A percentile compares a stretch with the other conserved stretches of the same genome.
Conservation (phyloP, 768 basidiomycete species). For the Kwoniella botswanensis region DNA sequence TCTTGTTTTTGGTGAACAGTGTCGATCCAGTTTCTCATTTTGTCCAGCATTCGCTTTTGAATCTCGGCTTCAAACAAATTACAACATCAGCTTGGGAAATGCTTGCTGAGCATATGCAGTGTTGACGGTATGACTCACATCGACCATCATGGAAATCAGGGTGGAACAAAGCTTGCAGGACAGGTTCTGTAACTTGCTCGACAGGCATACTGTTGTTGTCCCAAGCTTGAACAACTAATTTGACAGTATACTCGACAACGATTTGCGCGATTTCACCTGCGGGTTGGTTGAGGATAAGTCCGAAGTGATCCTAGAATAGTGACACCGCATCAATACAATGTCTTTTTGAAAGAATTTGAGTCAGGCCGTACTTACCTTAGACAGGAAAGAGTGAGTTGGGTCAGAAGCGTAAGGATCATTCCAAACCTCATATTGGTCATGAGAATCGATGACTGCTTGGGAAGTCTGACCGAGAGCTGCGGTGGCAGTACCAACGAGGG, state of each 20-base stretch:
- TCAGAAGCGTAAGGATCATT: constrained; percentile 80
- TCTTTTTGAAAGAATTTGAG: neutral
- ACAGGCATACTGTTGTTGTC: constrained; percentile 64
- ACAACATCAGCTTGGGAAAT: neutral
- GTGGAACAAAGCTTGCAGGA: constrained; percentile 56
- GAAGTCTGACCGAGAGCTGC: constrained; percentile 68
- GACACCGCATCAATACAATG: neutral
- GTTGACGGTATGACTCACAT: constrained; percentile 34
- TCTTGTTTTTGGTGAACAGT: constrained; percentile 45
- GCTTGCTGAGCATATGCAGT: neutral
- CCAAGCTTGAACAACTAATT: constrained; percentile 77
- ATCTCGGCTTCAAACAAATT: constrained; percentile 37
- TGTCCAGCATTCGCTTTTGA: constrained; percentile 53
- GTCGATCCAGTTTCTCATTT: constrained; percentile 47
- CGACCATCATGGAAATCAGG: constrained; percentile 49
- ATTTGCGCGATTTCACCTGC: constrained; percentile 74
- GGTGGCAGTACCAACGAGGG: constrained; percentile 74
- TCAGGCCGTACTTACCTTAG: constrained; percentile 63
- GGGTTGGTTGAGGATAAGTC: constrained; percentile 73
- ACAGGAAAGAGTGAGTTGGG: constrained; percentile 67
- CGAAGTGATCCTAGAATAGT: constrained; percentile 68
- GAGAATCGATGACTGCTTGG: constrained; percentile 75
- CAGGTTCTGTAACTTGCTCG: constrained; percentile 49
- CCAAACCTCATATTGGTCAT: constrained; percentile 87
- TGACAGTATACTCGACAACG: constrained; percentile 71